Base-by-base conservation (phyloP, 169 alveolate genomes). In the Cryptosporidium ubiquitum region DNA sequence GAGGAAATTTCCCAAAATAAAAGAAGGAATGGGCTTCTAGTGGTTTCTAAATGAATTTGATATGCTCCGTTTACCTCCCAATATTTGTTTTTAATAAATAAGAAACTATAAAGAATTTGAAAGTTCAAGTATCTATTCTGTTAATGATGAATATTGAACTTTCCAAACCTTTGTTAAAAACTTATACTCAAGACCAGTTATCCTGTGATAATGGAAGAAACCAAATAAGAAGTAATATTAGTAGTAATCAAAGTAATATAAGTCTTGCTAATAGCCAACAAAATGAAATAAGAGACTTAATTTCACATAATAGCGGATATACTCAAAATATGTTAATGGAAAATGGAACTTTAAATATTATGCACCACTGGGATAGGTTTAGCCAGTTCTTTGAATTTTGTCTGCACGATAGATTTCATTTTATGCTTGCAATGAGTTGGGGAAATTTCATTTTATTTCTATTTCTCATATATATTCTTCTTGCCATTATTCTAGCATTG, bases 371-470 rank as follows among this genome's bases (percentile, higher is more conserved):
- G 89, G 89, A 79, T n/a, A 61, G 49, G 42, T 31, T 79, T 9
- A 79, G 89, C 18, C 89, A 79, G 20, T 79, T 79, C 40, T 18
- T 79, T 37, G 33, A 37, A 79, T 79, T 79, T 79, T 79, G 89
- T 2, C 26, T 79, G 9, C 89, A 79, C 20, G 89, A 79, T 23
- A 79, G 89, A 61, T 79, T 79, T 44, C 89, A 79, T 23, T 75
- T 79, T 5, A 79, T 79, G 89, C 49, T 79, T 35, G 35, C 89
- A 29, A 79, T 79, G 89, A 79, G 29, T 64, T 79, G 89, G 89
- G 73, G 33, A 26, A 42, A 18, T 6, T 44, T 79, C 18, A 79
- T 79, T 60, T 31, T 79, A 3, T 66, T 79, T 39, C 37, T 79
- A 26, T 79, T 58, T 18, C n/a, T 37, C 61, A 23, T 44, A 31